These are phyloP conservation scores for Aquilaria malaccensis DNA, from an alignment of 345 rosid genomes.

Conservation along the genomic window DNA sequence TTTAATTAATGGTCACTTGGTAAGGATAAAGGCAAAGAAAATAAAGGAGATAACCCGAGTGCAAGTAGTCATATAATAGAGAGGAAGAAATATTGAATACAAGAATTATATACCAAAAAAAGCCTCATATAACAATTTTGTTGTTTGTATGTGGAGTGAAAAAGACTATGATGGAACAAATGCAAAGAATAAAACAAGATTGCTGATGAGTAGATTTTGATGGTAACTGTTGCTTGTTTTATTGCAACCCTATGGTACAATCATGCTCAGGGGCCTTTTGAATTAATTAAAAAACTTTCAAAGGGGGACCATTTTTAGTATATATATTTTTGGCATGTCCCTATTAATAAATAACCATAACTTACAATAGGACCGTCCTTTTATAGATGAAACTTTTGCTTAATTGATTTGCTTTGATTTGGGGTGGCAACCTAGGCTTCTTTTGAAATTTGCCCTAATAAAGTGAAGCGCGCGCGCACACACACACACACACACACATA, in stretches of 20 bases:
- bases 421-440: slow-evolving; percentile 37
- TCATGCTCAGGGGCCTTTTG: slow-evolving; percentile 33
- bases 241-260: slow-evolving; percentile 49
- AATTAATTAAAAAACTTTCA: not conserved
- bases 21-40: too few species aligned
- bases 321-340: slow-evolving; percentile 19
- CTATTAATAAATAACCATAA: slow-evolving; percentile 22
- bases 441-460: slow-evolving; percentile 12
- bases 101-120: too few species aligned
- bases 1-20: too few species aligned
- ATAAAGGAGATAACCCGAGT: too few species aligned
- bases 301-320: slow-evolving; percentile 49
- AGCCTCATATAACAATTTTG: too few species aligned
- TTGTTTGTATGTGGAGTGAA: slow-evolving; percentile 8
- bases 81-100: too few species aligned
- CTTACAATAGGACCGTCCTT: slow-evolving; percentile 25
- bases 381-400: slow-evolving; percentile 29
- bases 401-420: slow-evolving; percentile 23
- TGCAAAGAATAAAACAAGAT: slow-evolving; percentile 30
- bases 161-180: slow-evolving; percentile 11
- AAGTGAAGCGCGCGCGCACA: slow-evolving; percentile 33
- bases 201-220: slow-evolving; percentile 38
- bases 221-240: slow-evolving; percentile 72
- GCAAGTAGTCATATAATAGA: too few species aligned
- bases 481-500: not conserved